phyloP scores from a whole-genome alignment of 495 filamentous ascomycete genomes.

The Neurospora sp. region DNA sequence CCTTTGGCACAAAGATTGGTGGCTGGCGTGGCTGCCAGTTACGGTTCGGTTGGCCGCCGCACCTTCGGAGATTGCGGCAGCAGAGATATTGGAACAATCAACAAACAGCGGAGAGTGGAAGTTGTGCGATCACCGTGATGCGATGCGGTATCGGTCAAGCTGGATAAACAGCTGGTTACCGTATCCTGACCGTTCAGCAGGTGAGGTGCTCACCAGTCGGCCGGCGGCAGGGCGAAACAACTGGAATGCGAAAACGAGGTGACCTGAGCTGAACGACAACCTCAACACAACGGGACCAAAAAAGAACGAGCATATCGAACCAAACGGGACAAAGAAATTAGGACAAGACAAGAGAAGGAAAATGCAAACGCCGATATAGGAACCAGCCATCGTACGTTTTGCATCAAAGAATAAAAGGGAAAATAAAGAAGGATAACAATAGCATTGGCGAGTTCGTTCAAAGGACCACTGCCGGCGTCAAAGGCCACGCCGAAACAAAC shows the following conservation, averaged over 20 bases:
- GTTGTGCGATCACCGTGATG: not conserved
- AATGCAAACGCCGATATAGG: not conserved
- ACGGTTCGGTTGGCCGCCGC: not conserved
- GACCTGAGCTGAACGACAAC: not conserved
- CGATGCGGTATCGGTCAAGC: not conserved
- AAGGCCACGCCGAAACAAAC: not conserved
- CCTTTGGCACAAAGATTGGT: not conserved
- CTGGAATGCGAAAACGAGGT: not conserved
- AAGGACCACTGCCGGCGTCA: not conserved
- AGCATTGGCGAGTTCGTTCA: not conserved
- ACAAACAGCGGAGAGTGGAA: not conserved
- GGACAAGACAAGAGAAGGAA: not conserved
- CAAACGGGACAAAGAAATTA: not conserved
- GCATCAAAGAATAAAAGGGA: not conserved
- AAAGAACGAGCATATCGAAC: not conserved
- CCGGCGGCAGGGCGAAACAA: not conserved
- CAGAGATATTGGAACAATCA: not conserved
- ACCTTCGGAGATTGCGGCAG: not conserved
- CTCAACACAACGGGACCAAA: not conserved
- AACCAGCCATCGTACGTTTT: not conserved
- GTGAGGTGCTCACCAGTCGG: not conserved
- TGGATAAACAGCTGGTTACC: not conserved
- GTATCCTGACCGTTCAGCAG: not conserved
- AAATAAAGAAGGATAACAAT: not conserved
- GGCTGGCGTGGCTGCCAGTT: not conserved